Evolutionary conservation across 768 basidiomycete species (phyloP).

Genomic region (Termitomyces sp.): DNA sequence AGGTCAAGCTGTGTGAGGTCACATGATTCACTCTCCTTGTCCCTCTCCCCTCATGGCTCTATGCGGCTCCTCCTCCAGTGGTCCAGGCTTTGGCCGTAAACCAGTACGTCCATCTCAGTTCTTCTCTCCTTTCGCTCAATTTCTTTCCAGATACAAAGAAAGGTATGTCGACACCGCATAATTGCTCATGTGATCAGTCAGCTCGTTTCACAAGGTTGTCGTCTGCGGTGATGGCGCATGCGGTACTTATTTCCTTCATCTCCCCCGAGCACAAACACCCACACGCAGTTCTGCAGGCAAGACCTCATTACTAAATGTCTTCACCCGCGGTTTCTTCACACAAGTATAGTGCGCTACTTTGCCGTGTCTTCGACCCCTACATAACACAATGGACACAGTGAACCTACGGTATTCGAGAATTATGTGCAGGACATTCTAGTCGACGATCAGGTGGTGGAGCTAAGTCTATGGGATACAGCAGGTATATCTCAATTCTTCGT

Average conservation of each 20-base stretch:
- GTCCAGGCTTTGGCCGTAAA: constrained; percentile 56
- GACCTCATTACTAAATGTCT: constrained; percentile 85
- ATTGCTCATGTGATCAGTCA: constrained; percentile 4
- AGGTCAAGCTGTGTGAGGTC: background rate
- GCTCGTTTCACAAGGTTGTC: constrained; percentile 44
- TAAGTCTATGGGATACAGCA: constrained; percentile 97
- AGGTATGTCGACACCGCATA: constrained; percentile 26
- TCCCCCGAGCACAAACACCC: background rate
- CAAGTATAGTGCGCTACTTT: constrained; percentile 74
- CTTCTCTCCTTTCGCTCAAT: background rate
- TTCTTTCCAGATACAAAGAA: constrained; percentile 39
- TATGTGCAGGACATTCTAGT: constrained; percentile 88
- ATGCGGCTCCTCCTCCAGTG: constrained; percentile 51
- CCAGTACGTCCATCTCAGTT: constrained; percentile 34
- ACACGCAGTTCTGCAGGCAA: constrained; percentile 47
- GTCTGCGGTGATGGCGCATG: constrained; percentile 98
- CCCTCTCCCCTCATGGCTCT: constrained; percentile 39
- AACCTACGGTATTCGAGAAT: constrained; percentile 97
- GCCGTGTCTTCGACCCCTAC: background rate
- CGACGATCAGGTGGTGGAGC: constrained; percentile 84
- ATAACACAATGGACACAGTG: constrained; percentile 38
- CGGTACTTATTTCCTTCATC: constrained; percentile 45
- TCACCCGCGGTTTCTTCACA: constrained; percentile 89
- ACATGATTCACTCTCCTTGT: constrained; percentile 4
- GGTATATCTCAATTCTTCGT: constrained; percentile 47